phyloP scores from a whole-genome alignment of 768 basidiomycete genomes.

The Naganishia vaughanmartiniae region DNA sequence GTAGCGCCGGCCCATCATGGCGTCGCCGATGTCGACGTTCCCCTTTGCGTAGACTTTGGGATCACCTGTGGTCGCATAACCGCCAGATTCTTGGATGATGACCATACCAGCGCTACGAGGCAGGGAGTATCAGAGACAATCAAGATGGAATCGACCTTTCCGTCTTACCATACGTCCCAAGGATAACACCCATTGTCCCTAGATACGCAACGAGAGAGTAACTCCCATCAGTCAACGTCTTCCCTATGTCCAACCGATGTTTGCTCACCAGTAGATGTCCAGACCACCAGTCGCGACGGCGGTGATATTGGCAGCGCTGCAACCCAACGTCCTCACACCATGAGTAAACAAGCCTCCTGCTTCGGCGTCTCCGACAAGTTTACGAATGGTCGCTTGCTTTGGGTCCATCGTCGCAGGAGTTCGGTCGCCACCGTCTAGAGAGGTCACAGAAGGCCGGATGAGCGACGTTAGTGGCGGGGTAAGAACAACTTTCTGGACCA shows the following conservation, averaged over 20 bases:
- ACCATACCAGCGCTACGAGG: slow-evolving; percentile 70
- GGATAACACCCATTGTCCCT: slow-evolving; percentile 58
- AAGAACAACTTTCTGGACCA: no score
- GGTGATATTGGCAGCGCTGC: slow-evolving; percentile 48
- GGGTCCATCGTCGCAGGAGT: slow-evolving; percentile 33
- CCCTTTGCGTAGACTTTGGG: slow-evolving; percentile 35
- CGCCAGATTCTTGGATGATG: slow-evolving; percentile 86
- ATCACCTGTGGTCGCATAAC: slow-evolving; percentile 69
- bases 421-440: slow-evolving; percentile 59
- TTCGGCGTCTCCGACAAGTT: slow-evolving; percentile 73
- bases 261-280: slow-evolving; percentile 76
- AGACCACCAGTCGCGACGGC: slow-evolving; percentile 81
- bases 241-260: background rate
- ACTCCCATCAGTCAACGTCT: slow-evolving; percentile 19
- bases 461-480: background rate
- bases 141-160: background rate
- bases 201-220: slow-evolving; percentile 37
- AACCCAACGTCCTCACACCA: slow-evolving; percentile 76
- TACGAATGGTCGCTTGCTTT: slow-evolving; percentile 68
- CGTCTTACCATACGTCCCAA: slow-evolving; percentile 66
- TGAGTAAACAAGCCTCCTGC: slow-evolving; percentile 78
- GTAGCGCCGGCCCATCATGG: slow-evolving; percentile 51
- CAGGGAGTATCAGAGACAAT: slow-evolving; percentile 17
- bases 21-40: slow-evolving; percentile 52
- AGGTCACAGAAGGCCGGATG: background rate